A percentile compares a stretch with the other conserved stretches of the same genome.
These are phyloP conservation scores for Kitagawia praeruptora DNA, from an alignment of 129 eudicot species.

Conservation along the genomic window DNA sequence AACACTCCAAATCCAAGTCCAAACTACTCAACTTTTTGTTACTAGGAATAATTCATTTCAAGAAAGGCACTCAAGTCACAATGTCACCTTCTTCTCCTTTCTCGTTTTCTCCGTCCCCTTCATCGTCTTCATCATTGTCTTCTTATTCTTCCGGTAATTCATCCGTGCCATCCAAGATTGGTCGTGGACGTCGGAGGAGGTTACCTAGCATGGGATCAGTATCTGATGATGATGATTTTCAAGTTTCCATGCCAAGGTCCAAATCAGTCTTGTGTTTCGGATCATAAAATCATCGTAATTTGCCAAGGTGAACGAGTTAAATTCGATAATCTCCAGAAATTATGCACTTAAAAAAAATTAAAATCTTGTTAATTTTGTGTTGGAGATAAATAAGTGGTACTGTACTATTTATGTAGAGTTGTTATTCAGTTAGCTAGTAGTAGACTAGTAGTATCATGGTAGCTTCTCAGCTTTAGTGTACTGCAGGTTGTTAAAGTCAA, in stretches of 20 bases:
- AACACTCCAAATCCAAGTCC: slow-evolving; percentile 20
- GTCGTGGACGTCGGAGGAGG: slow-evolving; percentile 21
- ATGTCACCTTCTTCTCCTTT: slow-evolving; percentile 20
- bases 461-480: neutral
- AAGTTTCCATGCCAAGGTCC: slow-evolving; percentile 15
- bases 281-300: neutral
- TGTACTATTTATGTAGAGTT: neutral
- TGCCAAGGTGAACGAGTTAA: neutral
- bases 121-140: slow-evolving; percentile 10
- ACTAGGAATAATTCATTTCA: slow-evolving; percentile 21
- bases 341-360: neutral
- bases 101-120: slow-evolving; percentile 31
- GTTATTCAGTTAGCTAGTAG: neutral
- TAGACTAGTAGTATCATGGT: neutral
- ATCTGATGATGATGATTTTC: slow-evolving; percentile 21
- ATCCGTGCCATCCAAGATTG: neutral
- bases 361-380: slow-evolving; percentile 1
- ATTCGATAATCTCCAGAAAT: neutral
- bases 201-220: slow-evolving; percentile 46
- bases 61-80: slow-evolving; percentile 26
- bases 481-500: neutral
- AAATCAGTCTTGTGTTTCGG: slow-evolving; percentile 33
- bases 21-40: slow-evolving; percentile 28
- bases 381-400: neutral
- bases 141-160: slow-evolving; percentile 11